These are phyloP conservation scores for Suillus weaverae DNA, from an alignment of 768 basidiomycete genomes.

Conservation along the genomic window DNA sequence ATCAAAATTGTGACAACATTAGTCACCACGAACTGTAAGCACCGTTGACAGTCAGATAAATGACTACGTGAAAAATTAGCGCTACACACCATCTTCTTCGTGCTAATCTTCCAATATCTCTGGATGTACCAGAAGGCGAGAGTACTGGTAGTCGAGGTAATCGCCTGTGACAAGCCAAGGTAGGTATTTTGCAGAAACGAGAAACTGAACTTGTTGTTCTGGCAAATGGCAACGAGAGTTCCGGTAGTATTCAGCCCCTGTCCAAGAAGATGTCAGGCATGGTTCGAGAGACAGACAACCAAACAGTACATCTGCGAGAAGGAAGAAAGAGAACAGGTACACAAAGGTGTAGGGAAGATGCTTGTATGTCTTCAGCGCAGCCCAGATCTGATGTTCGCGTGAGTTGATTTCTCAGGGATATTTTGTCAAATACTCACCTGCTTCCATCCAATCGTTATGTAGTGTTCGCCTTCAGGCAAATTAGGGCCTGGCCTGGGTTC, in stretches of 20 bases:
- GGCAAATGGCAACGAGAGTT: constrained; percentile 72
- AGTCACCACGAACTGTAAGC: constrained; percentile 64
- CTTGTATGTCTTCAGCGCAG: constrained; percentile 71
- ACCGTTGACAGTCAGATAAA: not conserved
- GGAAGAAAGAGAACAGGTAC: constrained; percentile 74
- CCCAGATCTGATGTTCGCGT: constrained; percentile 60
- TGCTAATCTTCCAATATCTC: constrained; percentile 71
- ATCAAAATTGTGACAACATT: constrained; percentile 77
- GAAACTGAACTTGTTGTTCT: constrained; percentile 79
- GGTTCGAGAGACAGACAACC: not conserved
- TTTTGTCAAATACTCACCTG: constrained; percentile 44
- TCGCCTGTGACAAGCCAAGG: constrained; percentile 71
- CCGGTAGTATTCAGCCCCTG: constrained; percentile 82
- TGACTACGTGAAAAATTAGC: not conserved
- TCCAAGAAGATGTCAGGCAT: constrained; percentile 6
- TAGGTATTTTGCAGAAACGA: constrained; percentile 83
- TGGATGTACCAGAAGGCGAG: constrained; percentile 86
- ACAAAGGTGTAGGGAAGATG: constrained; percentile 79
- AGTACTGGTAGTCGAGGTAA: constrained; percentile 71
- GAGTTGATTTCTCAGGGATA: not conserved
- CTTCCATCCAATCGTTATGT: constrained; percentile 84
- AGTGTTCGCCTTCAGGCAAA: constrained; percentile 73
- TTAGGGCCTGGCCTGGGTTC: constrained; percentile 80
- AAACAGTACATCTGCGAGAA: constrained; percentile 70
- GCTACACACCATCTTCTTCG: constrained; percentile 71